Evolutionary conservation across 768 basidiomycete species (phyloP), one percentile per base, ranked within the genome.

Genomic region (Termitomyces sp.): DNA sequence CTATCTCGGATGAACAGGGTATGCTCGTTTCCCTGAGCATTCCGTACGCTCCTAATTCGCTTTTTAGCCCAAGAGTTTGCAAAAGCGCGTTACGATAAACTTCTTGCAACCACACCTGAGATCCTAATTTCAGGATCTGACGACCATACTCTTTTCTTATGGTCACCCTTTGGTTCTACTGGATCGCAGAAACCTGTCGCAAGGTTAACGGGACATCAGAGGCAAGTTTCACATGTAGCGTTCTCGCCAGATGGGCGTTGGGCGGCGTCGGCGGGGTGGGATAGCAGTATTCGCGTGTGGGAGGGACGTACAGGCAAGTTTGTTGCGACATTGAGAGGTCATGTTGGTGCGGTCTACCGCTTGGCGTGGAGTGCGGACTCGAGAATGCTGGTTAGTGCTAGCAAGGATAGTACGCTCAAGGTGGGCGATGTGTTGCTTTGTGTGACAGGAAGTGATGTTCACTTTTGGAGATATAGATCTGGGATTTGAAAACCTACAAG

Each of bases 401-500:
- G 92, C 70, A 98, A 97, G 74, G 96, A 99, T 73, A 89, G 89
- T 56, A 99, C 96, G 0, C 78, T 98, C 61, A 98, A 99, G 82
- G 95, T 94, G 46, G 51, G 86, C 69, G 6, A 43, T 12, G 15
- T 10, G 47, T 10, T 32, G 10, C 17, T 53, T 29, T 45, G 10
- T 3, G 34, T n/a, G 29, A 34, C 34, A 55, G 31, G 10, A 43
- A 8, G 48, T 6, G 43, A 25, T 20, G 8, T 38, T 29, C 6
- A 52, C n/a, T 25, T 29, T 12, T 32, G 17, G 38, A 34, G 14
- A 15, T 6, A 40, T 72, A 94, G 94, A 87, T 98, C 29, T 98
- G 96, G 96, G 93, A 97, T 73, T 79, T 98, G 59, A 95, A 93
- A 73, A 98, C 94, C 6, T 94, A 92, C 74, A 98, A 99, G 76